Conservation (phyloP, 2,329 filamentous ascomycete genomes). For the Cadophora gregata region DNA sequence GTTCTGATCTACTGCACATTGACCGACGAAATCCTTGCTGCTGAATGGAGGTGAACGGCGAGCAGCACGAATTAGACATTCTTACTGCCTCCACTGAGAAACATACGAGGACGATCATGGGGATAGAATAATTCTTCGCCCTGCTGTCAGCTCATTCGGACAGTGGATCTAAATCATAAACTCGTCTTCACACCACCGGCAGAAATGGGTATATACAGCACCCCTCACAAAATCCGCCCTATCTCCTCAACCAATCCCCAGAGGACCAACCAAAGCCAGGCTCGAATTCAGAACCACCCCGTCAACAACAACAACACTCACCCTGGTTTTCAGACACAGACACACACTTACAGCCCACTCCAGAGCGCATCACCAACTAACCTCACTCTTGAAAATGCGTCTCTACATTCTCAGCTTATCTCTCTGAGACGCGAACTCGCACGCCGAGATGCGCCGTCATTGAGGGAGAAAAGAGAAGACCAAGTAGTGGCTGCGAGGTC, state of each 20-base stretch:
- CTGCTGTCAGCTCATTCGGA: background rate
- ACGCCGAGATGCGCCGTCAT: background rate
- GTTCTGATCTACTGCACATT: background rate
- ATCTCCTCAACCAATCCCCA: background rate
- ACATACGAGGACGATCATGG: background rate
- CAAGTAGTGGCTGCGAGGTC: background rate
- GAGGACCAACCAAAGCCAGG: background rate
- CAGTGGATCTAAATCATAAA: background rate
- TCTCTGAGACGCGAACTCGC: background rate
- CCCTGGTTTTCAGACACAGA: too few species aligned
- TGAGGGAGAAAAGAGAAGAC: background rate
- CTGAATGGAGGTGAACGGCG: background rate
- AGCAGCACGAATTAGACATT: background rate
- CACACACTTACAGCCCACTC: background rate
- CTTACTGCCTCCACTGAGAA: background rate
- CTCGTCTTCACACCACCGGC: background rate
- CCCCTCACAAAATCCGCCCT: background rate
- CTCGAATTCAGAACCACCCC: background rate
- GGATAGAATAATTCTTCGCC: background rate
- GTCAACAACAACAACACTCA: background rate
- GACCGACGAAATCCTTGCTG: background rate
- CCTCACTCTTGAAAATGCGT: background rate
- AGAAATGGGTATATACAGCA: background rate
- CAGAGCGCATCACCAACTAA: background rate
- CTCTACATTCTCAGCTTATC: conserved; percentile 5